phyloP scores from a whole-genome alignment of 352 stramenopile genomes.

The Phytophthora syringae region DNA sequence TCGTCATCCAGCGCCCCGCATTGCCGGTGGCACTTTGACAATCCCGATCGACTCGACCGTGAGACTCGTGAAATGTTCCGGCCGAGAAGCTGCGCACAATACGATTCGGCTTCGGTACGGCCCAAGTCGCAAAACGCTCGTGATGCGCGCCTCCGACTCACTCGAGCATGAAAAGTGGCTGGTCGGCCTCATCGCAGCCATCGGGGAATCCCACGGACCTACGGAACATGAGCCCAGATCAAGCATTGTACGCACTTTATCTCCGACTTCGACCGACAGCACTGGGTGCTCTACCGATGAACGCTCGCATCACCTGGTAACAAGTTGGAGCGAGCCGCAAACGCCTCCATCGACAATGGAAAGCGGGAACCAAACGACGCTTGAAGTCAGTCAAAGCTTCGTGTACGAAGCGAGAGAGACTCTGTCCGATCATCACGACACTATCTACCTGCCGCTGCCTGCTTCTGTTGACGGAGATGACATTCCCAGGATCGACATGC shows the following conservation, averaged over 20 bases:
- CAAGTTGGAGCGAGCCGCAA: not conserved
- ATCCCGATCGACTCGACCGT: constrained; percentile 27
- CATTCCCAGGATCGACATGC: not conserved
- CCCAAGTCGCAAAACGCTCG: constrained; percentile 2
- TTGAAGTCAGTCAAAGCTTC: not conserved
- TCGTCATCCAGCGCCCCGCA: constrained; percentile 20
- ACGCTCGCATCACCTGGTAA: not conserved
- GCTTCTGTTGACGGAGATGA: not conserved
- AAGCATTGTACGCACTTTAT: not conserved
- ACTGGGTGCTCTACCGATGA: not conserved
- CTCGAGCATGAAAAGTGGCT: constrained; percentile 27
- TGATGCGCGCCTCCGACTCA: constrained; percentile 15
- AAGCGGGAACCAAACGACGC: not conserved
- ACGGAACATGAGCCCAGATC: not conserved
- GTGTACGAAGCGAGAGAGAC: not conserved
- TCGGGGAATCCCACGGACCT: constrained; percentile 10
- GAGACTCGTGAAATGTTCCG: constrained; percentile 21
- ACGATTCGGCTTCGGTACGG: constrained; percentile 27
- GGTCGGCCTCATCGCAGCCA: constrained; percentile 18
- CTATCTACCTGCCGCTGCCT: not conserved
- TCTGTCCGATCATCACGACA: not conserved
- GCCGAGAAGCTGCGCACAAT: constrained; percentile 14
- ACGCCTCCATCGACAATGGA: not conserved
- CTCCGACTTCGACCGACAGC: not conserved
- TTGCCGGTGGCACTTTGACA: constrained; percentile 16